Evolutionary conservation across 352 stramenopile species (phyloP), one percentile per base, ranked within the genome.

Genomic region (Albugo candida): DNA sequence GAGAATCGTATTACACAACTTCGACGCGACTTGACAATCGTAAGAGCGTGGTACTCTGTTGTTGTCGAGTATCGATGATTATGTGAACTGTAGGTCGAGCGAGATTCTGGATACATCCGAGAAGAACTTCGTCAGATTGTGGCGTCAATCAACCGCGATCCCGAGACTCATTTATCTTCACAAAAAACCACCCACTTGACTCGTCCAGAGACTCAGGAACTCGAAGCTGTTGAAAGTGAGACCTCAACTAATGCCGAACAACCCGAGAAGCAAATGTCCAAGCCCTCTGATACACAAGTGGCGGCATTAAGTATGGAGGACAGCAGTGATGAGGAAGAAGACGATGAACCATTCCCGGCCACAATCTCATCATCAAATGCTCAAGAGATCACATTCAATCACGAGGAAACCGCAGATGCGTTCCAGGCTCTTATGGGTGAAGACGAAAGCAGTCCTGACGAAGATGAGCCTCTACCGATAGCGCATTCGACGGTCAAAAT

Each of bases 351-450:
- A 43, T 43, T 24, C 20, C 38, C 38, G 8, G 38, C 38, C 38
- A 43, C 38, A 24, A 24, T 24, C 38, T 8, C 8, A 43, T 19
- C 38, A 10, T 43, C 38, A 43, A 52, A 62, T 31, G 35, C 45
- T 0, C 1, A 36, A 12, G 59, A 8, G 34, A 55, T 58, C 2
- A 46, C 46, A 8, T 88, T 81, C 52, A 79, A 79, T 45, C 63
- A 63, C 0, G 57, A 64, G 45, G 70, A 70, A 17, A 83, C 70
- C 27, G 75, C 62, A 27, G 67, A 83, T 41, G 70, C 72, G 16
- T 76, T 81, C 35, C 77, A 65, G n/a, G 73, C 72, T 2, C 83
- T 88, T 47, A 69, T 87, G 37, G 61, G 81, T 13, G 64, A 81
- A 45, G 67, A 61, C 17, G 76, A 62, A 41, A 74, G 62, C 2